These are phyloP conservation scores for Podila horticola DNA, from an alignment of 192 early-diverging fungal species.

Conservation along the genomic window DNA sequence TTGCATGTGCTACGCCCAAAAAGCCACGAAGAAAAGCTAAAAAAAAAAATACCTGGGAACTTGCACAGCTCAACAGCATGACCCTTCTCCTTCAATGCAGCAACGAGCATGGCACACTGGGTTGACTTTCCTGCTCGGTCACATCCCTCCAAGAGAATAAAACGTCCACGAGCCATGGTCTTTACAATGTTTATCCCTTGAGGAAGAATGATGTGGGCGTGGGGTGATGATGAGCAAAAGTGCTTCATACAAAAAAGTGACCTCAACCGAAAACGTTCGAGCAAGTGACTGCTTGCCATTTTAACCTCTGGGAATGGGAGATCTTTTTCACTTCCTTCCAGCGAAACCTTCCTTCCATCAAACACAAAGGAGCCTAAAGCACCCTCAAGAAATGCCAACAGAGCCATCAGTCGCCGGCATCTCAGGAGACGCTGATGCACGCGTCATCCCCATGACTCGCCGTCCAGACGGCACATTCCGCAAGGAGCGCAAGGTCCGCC, in stretches of 20 bases:
- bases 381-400: not conserved
- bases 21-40: not conserved
- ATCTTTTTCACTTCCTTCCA: too few relatives aligned
- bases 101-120: constrained; percentile 78
- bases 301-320: too few relatives aligned
- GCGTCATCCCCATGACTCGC: constrained; percentile 68
- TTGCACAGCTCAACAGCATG: constrained; percentile 67
- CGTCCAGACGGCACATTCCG: constrained; percentile 76
- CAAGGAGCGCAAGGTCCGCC: constrained; percentile 75
- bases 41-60: constrained; percentile 79
- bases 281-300: too few relatives aligned
- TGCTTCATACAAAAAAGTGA: too few relatives aligned
- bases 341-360: too few relatives aligned
- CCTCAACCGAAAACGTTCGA: too few relatives aligned
- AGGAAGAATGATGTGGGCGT: not conserved
- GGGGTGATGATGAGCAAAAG: too few relatives aligned
- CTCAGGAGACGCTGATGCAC: constrained; percentile 51
- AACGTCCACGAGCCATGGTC: constrained; percentile 73
- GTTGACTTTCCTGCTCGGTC: constrained; percentile 96
- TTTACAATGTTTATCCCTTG: not conserved
- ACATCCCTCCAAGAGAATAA: constrained; percentile 95
- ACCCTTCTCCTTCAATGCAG: constrained; percentile 58
- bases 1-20: not conserved
- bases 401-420: constrained; percentile 22
- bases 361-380: too few relatives aligned